phyloP scores from a whole-genome alignment of 495 filamentous ascomycete genomes.

The Penicillium malachiteum region DNA sequence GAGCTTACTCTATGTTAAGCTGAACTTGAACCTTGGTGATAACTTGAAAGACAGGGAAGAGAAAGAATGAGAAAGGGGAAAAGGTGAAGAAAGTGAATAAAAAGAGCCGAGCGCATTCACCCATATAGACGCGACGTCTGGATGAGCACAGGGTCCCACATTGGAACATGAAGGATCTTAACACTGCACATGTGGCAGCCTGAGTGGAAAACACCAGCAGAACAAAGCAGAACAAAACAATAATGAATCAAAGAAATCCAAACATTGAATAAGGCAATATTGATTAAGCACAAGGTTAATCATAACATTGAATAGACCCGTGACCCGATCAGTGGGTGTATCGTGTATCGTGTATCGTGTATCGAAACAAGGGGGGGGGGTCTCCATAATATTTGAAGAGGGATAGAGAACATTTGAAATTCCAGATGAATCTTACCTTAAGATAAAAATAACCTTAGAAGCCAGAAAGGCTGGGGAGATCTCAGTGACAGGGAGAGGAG shows the following conservation, averaged over 20 bases:
- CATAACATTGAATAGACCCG: not conserved
- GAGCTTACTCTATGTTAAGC: not conserved
- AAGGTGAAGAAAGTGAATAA: conserved; percentile 2
- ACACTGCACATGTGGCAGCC: too few species aligned
- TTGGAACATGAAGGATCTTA: not conserved
- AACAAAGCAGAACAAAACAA: not conserved
- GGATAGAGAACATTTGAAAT: too few species aligned
- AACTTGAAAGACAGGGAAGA: not conserved
- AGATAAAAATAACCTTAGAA: too few species aligned
- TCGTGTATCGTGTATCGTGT: too few species aligned
- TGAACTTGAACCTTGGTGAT: too few species aligned
- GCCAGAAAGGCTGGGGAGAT: too few species aligned
- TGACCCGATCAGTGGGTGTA: too few species aligned
- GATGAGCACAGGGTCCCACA: conserved; percentile 1
- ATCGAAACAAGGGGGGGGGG: too few species aligned
- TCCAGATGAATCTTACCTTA: too few species aligned
- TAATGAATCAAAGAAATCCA: conserved; percentile 6
- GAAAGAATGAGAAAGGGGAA: conserved; percentile 1
- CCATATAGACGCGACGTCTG: conserved; percentile 9
- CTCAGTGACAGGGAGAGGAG: conserved; percentile 3
- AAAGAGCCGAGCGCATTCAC: conserved; percentile 2
- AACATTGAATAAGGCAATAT: conserved; percentile 7
- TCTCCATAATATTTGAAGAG: too few species aligned
- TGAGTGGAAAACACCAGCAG: not conserved
- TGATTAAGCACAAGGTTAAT: conserved; percentile 3